phyloP scores from a whole-genome alignment of 495 filamentous ascomycete genomes.

The Amniculicola lignicola region DNA sequence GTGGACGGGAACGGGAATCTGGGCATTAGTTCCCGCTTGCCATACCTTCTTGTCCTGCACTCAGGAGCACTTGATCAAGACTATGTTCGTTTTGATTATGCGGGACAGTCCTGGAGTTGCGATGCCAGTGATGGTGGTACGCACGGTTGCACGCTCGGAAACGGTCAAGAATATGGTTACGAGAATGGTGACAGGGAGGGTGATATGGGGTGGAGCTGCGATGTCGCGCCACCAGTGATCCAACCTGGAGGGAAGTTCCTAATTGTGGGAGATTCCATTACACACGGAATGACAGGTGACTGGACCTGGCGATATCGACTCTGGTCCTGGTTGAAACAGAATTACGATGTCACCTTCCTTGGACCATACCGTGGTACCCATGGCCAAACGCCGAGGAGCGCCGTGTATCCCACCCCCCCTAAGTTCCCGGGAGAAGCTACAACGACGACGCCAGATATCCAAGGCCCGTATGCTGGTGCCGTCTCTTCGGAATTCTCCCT shows the following conservation, averaged over 20 bases:
- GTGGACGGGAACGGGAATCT: not conserved
- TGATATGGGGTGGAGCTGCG: not conserved
- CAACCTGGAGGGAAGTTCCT: no score
- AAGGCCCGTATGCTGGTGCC: not conserved
- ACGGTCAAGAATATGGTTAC: not conserved
- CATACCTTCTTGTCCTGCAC: not conserved
- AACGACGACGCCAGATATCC: not conserved
- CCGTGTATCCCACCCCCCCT: not conserved
- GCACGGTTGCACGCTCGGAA: not conserved
- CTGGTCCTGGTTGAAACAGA: not conserved
- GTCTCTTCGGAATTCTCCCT: not conserved
- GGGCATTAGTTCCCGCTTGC: not conserved
- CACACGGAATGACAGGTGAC: constrained; percentile 1
- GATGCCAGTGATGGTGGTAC: not conserved
- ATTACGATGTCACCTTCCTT: constrained; percentile 1
- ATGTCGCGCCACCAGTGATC: no score
- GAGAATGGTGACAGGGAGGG: not conserved
- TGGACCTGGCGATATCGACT: constrained; percentile 10
- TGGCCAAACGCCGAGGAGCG: not conserved
- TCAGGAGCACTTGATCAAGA: not conserved
- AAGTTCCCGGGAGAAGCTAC: not conserved
- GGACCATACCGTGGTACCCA: constrained; percentile 6
- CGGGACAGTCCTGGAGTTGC: not conserved
- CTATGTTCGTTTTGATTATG: not conserved
- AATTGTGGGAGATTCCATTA: constrained; percentile 7